phyloP scores from a whole-genome alignment of 306 rosid species.

The Cicer bijugum region DNA sequence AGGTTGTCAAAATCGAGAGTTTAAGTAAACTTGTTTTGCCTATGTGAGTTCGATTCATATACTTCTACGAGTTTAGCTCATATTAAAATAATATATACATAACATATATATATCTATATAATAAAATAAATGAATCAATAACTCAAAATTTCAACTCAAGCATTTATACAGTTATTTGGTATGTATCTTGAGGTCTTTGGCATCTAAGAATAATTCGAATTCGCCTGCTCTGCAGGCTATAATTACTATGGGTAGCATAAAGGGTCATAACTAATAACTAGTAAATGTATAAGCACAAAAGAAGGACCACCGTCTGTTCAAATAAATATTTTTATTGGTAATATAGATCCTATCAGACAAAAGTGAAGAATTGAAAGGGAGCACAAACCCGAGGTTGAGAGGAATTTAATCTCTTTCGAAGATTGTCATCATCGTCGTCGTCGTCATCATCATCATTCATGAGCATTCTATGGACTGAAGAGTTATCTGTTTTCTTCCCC shows the following conservation, averaged over 20 bases:
- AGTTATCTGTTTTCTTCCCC: slow-evolving; percentile 69
- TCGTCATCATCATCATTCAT: slow-evolving; percentile 70
- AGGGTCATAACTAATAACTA: neutral
- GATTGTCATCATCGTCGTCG: slow-evolving; percentile 59
- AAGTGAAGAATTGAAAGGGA: slow-evolving; percentile 38
- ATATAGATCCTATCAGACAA: slow-evolving; percentile 35
- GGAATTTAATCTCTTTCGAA: slow-evolving; percentile 63
- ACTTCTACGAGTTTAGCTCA: too few species aligned
- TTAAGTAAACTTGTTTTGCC: too few species aligned
- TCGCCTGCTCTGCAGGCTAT: slow-evolving; percentile 33
- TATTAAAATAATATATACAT: too few species aligned
- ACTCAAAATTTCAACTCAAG: too few species aligned
- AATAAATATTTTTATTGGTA: slow-evolving; percentile 21
- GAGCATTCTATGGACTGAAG: slow-evolving; percentile 68
- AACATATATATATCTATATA: too few species aligned
- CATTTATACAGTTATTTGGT: neutral
- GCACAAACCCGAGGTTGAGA: slow-evolving; percentile 79
- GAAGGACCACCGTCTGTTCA: slow-evolving; percentile 23
- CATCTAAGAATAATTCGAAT: slow-evolving; percentile 25
- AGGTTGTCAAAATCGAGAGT: too few species aligned
- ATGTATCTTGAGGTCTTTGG: neutral
- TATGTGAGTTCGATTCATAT: too few species aligned
- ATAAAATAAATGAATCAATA: too few species aligned
- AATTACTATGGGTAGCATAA: slow-evolving; percentile 23
- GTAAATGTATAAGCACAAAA: slow-evolving; percentile 24